These are phyloP conservation scores for Domatiomyces catenatus DNA, from an alignment of 2,329 filamentous ascomycete genomes.

Conservation along the genomic window DNA sequence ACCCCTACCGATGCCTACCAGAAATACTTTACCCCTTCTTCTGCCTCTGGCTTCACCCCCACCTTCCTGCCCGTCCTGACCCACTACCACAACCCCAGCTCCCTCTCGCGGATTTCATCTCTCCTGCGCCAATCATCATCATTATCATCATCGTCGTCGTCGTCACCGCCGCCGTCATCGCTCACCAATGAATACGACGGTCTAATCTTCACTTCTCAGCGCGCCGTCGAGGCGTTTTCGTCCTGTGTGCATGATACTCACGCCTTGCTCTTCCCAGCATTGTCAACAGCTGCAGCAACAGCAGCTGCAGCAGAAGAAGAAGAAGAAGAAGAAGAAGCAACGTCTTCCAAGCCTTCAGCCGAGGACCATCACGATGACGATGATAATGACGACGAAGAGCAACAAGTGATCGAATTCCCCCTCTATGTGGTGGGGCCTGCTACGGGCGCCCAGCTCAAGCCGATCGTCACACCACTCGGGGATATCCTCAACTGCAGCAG, in stretches of 20 bases:
- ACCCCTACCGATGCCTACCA: slow-evolving; percentile 30
- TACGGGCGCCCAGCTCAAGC: slow-evolving; percentile 48
- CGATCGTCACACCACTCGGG: slow-evolving; percentile 26
- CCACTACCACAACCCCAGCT: slow-evolving; percentile 26
- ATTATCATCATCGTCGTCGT: no score
- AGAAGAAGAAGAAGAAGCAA: no score
- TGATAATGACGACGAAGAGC: not conserved
- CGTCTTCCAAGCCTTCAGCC: not conserved
- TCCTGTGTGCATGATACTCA: not conserved
- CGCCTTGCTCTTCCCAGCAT: not conserved
- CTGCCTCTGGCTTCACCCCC: slow-evolving; percentile 8
- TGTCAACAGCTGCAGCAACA: not conserved
- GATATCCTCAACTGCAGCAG: slow-evolving; percentile 14
- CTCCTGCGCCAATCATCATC: slow-evolving; percentile 21
- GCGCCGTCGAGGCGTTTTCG: slow-evolving; percentile 32
- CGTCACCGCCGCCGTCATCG: no score
- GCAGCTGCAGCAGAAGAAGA: not conserved
- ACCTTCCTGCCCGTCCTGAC: slow-evolving; percentile 33
- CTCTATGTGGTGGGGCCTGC: slow-evolving; percentile 37
- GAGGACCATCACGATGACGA: no score
- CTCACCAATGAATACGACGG: slow-evolving; percentile 28
- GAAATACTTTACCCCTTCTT: slow-evolving; percentile 25
- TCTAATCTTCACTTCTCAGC: slow-evolving; percentile 35
- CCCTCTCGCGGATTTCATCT: slow-evolving; percentile 22
- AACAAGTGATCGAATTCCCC: slow-evolving; percentile 15